Conservation (phyloP, 148 eudicot genomes). For the Fagopyrum esculentum region DNA sequence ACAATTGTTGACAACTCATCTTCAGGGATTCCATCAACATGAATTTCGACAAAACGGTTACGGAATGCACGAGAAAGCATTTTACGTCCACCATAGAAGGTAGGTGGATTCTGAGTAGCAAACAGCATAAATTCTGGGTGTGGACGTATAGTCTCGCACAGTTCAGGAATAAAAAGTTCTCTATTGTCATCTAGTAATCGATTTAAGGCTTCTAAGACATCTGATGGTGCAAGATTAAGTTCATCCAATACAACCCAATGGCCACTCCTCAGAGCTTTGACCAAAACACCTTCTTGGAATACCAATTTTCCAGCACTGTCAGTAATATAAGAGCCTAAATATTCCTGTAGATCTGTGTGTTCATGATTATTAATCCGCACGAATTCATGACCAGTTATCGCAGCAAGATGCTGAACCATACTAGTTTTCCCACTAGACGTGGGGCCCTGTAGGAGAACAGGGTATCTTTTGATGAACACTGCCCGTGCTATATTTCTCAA, state of each 20-base stretch:
- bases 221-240: conserved; percentile 96
- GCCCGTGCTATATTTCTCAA: conserved; percentile 73
- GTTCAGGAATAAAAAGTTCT: conserved; percentile 89
- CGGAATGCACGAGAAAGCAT: conserved; percentile 98
- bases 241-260: conserved; percentile 97
- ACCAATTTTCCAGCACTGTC: conserved; percentile 76
- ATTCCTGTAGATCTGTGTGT: conserved; percentile 96
- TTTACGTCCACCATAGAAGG: conserved; percentile 94
- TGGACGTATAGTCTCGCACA: conserved; percentile 72
- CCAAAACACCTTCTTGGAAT: conserved; percentile 86
- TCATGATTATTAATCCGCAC: conserved; percentile 97
- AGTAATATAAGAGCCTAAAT: conserved; percentile 88
- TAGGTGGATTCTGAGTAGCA: conserved; percentile 99
- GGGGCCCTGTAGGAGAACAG: conserved; percentile 95
- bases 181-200: conserved; percentile 90
- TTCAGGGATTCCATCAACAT: conserved; percentile 92
- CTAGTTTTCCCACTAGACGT: conserved; percentile 99
- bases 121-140: conserved; percentile 93
- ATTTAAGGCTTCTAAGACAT: conserved; percentile 95
- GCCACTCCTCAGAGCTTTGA: conserved; percentile 88
- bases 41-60: conserved; percentile 98
- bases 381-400: conserved; percentile 78
- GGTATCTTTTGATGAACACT: conserved; percentile 70
- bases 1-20: conserved; percentile 65
- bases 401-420: conserved; percentile 89